Evolutionary conservation across 495 filamentous ascomycete species (phyloP), one percentile per base, ranked within the genome.

Genomic region (Lasiosphaeris hirsuta): DNA sequence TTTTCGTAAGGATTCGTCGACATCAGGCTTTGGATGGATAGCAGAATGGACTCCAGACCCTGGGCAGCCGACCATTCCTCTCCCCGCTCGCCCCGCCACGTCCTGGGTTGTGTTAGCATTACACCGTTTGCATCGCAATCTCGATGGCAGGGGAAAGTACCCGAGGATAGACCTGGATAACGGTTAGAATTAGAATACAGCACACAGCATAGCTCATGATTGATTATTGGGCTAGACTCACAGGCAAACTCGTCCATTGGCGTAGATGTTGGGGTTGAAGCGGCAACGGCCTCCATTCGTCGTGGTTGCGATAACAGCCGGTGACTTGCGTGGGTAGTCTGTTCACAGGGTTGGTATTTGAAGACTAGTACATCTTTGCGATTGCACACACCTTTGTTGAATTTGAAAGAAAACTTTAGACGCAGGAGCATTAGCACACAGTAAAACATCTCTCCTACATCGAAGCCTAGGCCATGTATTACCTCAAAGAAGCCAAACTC

Each of bases 401-500:
- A 87, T 60, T 85, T 86, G 53, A 89, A 78, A 0, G 74, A 61
- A 63, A 90, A 90, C 85, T 89, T 57, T 13, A 34, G 50, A 10
- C 11, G 15, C 39, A 46, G 75, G 57, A 77, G 70, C 58, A 44
- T n/a, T 1, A 40, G 15, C 9, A 9, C 11, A 51, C 14, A 5
- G 15, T 14, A 51, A 46, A 36, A 19, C 5, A 37, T 39, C 4
- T 34, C 14, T 4, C 19, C 3, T 11, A n/a, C 18, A 34, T 7
- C 34, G 17, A 34, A 15, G 36, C 5, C 7, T 46, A 10, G 40
- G 10, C 8, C 15, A 40, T 2, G 11, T 15, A 23, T 57, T 63
- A 93, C 90, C 83, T 96, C 90, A 65, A 96, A 98, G 78, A 96
- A 97, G 4, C 93, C 94, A 66, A 96, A 95, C 63, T 97, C 91